phyloP scores from a whole-genome alignment of 345 rosid species.

The Geranium brycei region DNA sequence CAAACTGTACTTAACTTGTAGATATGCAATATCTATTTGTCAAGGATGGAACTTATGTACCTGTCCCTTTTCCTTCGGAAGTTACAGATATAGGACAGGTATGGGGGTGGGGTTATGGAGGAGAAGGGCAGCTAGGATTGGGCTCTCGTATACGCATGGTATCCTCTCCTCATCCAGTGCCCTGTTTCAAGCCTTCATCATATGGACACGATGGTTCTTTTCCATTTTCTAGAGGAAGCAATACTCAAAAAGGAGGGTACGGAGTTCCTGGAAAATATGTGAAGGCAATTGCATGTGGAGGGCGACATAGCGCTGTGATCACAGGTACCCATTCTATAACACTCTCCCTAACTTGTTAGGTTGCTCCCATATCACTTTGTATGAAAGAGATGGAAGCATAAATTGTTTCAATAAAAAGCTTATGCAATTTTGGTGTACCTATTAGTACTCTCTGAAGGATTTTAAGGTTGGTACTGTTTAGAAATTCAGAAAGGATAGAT shows the following conservation, averaged over 20 bases:
- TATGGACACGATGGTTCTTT: conserved; percentile 40
- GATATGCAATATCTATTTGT: not conserved
- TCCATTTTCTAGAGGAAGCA: conserved; percentile 35
- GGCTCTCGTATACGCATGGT: conserved; percentile 88
- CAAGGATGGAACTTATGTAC: not conserved
- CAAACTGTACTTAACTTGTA: conserved; percentile 8
- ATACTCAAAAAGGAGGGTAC: conserved; percentile 45
- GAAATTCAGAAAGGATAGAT: too few relatives aligned
- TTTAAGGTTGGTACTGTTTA: too few relatives aligned
- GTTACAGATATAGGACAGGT: conserved; percentile 92
- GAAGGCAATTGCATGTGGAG: conserved; percentile 84
- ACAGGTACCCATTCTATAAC: conserved; percentile 37
- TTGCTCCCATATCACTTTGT: too few relatives aligned
- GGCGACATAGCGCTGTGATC: conserved; percentile 87
- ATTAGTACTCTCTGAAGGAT: too few relatives aligned
- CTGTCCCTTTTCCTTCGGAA: conserved; percentile 7
- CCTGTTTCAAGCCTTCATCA: conserved; percentile 56
- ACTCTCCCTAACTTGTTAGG: too few relatives aligned
- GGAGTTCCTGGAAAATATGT: conserved; percentile 80
- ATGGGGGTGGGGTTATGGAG: conserved; percentile 99
- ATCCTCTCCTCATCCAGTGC: conserved; percentile 86
- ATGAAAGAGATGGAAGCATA: too few relatives aligned
- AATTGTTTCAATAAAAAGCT: too few relatives aligned
- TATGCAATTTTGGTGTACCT: too few relatives aligned
- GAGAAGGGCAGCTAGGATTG: conserved; percentile 99